Evolutionary conservation across 2,329 filamentous ascomycete species (phyloP).

Genomic region (Neofusicoccum sp.): DNA sequence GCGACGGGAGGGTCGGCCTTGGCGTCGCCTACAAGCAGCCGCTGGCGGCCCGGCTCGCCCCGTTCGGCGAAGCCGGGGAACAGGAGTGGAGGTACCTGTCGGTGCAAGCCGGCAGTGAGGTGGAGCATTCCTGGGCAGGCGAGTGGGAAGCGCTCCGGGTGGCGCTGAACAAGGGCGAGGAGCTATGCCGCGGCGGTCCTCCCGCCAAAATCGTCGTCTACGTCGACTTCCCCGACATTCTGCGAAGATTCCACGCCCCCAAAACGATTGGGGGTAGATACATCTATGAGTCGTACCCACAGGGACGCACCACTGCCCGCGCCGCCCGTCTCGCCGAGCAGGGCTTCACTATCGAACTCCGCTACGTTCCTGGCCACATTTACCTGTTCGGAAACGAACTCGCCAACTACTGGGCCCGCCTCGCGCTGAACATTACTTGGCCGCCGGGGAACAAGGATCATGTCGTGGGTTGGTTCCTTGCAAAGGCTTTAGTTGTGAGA

Average conservation of each 20-base stretch:
- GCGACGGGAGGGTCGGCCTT: not conserved
- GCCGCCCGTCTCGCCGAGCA: not conserved
- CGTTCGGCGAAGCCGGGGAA: not conserved
- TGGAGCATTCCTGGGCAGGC: not conserved
- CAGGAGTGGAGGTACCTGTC: not conserved
- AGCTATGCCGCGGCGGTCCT: not conserved
- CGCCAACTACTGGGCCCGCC: not conserved
- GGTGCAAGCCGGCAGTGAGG: too few relatives aligned
- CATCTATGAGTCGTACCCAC: too few relatives aligned
- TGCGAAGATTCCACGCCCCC: too few relatives aligned
- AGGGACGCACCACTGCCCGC: not conserved
- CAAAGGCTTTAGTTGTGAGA: not conserved
- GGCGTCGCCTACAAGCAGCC: not conserved
- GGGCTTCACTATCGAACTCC: not conserved
- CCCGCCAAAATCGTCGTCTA: not conserved
- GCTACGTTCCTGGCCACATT: not conserved
- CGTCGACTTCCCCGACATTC: not conserved
- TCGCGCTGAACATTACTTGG: not conserved
- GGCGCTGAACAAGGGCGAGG: not conserved
- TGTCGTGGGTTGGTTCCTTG: not conserved
- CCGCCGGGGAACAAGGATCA: rapidly evolving
- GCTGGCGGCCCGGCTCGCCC: not conserved
- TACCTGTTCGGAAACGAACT: not conserved
- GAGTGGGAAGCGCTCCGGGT: not conserved
- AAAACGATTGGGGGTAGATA: too few relatives aligned